These are phyloP conservation scores for Magnusiomyces sp. DNA, from an alignment of 1,139 yeast species.

Conservation along the genomic window DNA sequence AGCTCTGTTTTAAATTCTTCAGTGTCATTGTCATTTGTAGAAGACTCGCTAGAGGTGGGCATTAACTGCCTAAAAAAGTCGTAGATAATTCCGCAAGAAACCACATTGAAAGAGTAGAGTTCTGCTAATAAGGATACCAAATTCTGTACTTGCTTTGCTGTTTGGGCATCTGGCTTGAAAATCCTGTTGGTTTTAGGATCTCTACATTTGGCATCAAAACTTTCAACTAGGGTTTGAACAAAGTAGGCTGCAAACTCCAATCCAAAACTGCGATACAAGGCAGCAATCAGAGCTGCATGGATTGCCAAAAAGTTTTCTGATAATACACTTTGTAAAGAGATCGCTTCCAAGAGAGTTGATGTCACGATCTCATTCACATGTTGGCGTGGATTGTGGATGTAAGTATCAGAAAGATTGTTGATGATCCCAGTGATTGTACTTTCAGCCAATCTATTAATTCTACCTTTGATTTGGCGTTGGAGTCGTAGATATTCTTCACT, in stretches of 20 bases:
- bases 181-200: slow-evolving; percentile 20
- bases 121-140: slow-evolving; percentile 67
- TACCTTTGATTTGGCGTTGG: slow-evolving; percentile 61
- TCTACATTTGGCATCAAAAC: slow-evolving; percentile 38
- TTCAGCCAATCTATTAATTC: slow-evolving; percentile 79
- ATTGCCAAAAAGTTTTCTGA: slow-evolving; percentile 72
- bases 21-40: slow-evolving; percentile 33
- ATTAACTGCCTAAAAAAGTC: slow-evolving; percentile 54
- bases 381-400: slow-evolving; percentile 62
- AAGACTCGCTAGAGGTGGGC: not conserved
- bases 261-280: slow-evolving; percentile 70
- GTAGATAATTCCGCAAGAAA: slow-evolving; percentile 66
- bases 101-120: slow-evolving; percentile 66
- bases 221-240: slow-evolving; percentile 69
- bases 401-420: slow-evolving; percentile 57
- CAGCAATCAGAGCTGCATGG: slow-evolving; percentile 70
- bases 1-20: slow-evolving; percentile 71
- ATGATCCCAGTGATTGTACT: slow-evolving; percentile 68
- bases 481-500: slow-evolving; percentile 46
- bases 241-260: slow-evolving; percentile 86
- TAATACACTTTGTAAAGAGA: slow-evolving; percentile 54
- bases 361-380: slow-evolving; percentile 64
- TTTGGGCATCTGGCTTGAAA: not conserved
- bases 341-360: slow-evolving; percentile 52
- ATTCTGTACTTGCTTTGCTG: slow-evolving; percentile 51